Base-by-base conservation (phyloP, 371 early-diverging fungal genomes). In the Sporodiniella umbellata region DNA sequence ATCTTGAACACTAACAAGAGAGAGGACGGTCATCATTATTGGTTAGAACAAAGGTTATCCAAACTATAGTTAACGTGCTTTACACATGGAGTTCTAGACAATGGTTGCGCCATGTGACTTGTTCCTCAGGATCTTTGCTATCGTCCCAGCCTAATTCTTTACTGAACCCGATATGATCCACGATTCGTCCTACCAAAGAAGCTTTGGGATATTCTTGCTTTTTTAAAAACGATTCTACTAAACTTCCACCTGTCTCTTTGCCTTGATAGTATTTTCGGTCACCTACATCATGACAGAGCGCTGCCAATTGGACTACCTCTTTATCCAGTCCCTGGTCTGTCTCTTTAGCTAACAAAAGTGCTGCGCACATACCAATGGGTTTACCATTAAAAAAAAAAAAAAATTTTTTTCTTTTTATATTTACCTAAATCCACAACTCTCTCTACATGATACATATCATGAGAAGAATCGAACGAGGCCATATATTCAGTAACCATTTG, bases 391-490 rank as follows among this genome's bases (percentile, higher is more conserved):
- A 45, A 11, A 35, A 25, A 19, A 50, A 30, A 19, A 45, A 30
- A 8, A 31, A 25, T 18, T 10, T n/a, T 8, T 40, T 28, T 25
- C 2, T 15, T 45, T 12, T 23, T 25, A 8, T 23, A 33, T 51
- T 6, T 63, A 83, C 84, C 90, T 39, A 79, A 63, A 17, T 73
- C 54, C n/a, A 77, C 70, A 1, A 91, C 91, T 19, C 91, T 81
- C 39, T 88, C 78, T 14, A 90, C 83, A 68, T 91, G 91, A 11
- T 79, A 54, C 75, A 79, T 86, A 64, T 91, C 91, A 67, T 91
- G 91, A 1, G 90, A 89, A 28, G 87, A 83, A 51, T 88, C 88
- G 35, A 81, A 80, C 4, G 58, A 65, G 26, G 65, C 60, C 88
- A 88, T 88, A 51, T 84, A 84, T 33, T 72, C 69, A 25, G 66